Evolutionary conservation across 208 protist species (phyloP), one percentile per base, ranked within the genome.

Genomic region (Acanthamoeba healyi): DNA sequence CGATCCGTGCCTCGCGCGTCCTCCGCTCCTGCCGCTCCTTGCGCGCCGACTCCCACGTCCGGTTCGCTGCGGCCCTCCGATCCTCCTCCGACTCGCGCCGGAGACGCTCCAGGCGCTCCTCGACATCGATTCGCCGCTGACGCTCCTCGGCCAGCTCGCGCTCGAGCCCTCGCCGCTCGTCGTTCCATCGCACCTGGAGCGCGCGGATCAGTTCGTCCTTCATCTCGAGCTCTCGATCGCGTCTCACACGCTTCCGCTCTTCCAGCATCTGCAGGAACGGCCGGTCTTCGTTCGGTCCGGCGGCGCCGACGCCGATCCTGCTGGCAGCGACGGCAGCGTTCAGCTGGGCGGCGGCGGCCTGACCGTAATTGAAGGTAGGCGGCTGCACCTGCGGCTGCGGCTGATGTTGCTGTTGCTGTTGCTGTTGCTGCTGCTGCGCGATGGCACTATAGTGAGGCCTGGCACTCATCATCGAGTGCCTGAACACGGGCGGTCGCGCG

Each of bases 121-220:
- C 65, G n/a, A 29, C 65, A 1, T 74, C 65, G 65, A 29, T 19
- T 17, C 65, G 65, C n/a, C 65, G 65, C 65, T 74, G 65, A 4
- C 65, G 65, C 34, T 74, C 65, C 3, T 74, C 65, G 9, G n/a
- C 34, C 65, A 74, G 24, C 65, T 74, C 65, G n/a, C 34, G 65
- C 32, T 74, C 65, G 7, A 74, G 6, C 65, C 15, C 65, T 4
- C 65, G n/a, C 2, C 65, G 65, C 65, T 74, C 65, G 9, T 74
- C 65, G 29, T 74, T 74, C 65, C 65, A 74, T 29, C 65, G 65
- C n/a, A 40, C 34, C 65, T 74, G 65, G n/a, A 74, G 65, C 65
- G 65, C 29, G n/a, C 65, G 65, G 34, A 74, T 74, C 32, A 74
- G 65, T 17, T 74, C 65, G 65, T 74, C 65, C 65, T 38, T 74